Conservation (phyloP, 176 grass and related monocot genomes). For the Bolboschoenus planiculmis region DNA sequence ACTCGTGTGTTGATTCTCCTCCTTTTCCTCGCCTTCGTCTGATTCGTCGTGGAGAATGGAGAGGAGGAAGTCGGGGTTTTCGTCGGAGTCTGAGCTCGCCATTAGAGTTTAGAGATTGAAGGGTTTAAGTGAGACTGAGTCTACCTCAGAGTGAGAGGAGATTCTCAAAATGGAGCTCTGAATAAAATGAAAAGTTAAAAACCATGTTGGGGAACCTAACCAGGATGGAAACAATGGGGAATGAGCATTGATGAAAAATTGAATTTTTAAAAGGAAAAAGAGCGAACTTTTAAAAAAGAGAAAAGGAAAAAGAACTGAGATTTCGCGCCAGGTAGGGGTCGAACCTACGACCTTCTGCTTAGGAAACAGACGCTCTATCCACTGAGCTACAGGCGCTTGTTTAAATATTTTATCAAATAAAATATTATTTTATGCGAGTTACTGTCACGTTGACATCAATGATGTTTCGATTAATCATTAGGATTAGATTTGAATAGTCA, state of each 20-base stretch:
- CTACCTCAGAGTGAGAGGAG: not conserved
- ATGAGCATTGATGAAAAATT: too few relatives aligned
- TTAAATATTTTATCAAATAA: not conserved
- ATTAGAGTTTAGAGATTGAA: not conserved
- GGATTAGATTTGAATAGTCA: too few relatives aligned
- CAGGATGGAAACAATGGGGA: too few relatives aligned
- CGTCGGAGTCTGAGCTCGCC: conserved; percentile 20
- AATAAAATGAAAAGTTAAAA: not conserved
- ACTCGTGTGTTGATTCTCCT: not conserved
- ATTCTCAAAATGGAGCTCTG: not conserved
- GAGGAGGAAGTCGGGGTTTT: conserved; percentile 24
- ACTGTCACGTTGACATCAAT: too few relatives aligned
- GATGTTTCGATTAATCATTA: too few relatives aligned
- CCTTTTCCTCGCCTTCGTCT: not conserved
- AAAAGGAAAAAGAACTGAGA: too few relatives aligned
- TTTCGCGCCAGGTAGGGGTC: conserved; percentile 80
- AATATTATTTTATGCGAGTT: too few relatives aligned
- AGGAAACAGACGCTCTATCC: conserved; percentile 99
- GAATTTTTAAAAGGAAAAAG: too few relatives aligned
- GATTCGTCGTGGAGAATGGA: conserved; percentile 22
- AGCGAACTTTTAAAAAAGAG: too few relatives aligned
- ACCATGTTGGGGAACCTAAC: too few relatives aligned
- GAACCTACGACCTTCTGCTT: conserved; percentile 99
- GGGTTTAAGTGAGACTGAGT: not conserved
- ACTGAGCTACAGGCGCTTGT: conserved; percentile 87